Base-by-base conservation (phyloP, 2,329 filamentous ascomycete species). In the Beauveria bassiana region DNA sequence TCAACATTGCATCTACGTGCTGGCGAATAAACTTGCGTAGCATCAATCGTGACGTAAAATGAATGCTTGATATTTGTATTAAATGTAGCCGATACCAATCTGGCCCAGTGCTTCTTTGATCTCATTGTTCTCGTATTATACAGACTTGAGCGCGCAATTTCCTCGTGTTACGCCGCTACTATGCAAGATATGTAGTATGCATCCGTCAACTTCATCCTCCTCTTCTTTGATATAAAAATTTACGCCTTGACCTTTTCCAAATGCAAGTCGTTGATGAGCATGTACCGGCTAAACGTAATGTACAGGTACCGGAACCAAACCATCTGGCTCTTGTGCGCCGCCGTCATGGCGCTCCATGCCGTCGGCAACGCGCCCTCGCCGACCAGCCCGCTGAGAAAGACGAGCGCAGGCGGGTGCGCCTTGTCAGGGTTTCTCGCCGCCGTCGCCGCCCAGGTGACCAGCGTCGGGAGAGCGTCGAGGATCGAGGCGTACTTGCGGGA, bases 241-340 rank as follows among this genome's bases (percentile, higher is more conserved):
- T 12, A 62, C 24, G 38, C 62, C 62, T 68, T 63, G 45, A 72
- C 68, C 63, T 75, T 75, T 65, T 83, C 81, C 38, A 84, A 72
- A 70, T 79, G 82, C 74, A 99, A 72, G 72, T 98, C 93, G 74
- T 99, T 99, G 38, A 98, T 83, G 62, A 92, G 83, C 95, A 99
- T 98, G 76, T 98, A 99, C 64, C 95, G 81, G 69, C 92, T 95
- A 62, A 96, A 72, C 0, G 85, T 82, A 70, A 99, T 96, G 92
- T 93, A 99, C 3, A 92, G 91, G 84, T 92, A 98, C 8, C 95
- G 85, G 72, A 98, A 99, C 95, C 95, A 99, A 43, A 90, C 85
- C 95, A 99, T 99, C 81, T 99, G 95, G 74, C 92, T 97, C 76
- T 86, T 81, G 78, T 99, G 95, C 31, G 90, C 93, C 60, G 83